These are phyloP conservation scores for Jamesozyma rosinii DNA, from an alignment of 805 yeast genomes.

Conservation along the genomic window DNA sequence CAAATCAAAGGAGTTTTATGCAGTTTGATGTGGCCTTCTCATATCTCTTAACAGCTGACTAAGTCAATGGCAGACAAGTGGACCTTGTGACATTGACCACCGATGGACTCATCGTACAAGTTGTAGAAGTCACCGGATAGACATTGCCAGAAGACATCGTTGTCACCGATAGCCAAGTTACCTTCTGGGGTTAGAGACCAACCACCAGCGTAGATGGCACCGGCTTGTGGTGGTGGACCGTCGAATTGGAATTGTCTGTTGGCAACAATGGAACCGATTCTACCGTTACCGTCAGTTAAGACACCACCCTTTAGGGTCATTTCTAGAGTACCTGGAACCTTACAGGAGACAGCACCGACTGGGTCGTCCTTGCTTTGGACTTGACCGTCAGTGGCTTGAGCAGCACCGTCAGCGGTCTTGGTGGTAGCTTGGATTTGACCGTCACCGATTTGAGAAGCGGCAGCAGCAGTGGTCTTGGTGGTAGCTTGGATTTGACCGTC, in stretches of 20 bases:
- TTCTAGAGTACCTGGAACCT: conserved; percentile 37
- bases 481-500: conserved; percentile 34
- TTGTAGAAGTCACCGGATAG: conserved; percentile 59
- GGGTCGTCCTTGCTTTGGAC: not conserved
- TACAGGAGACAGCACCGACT: conserved; percentile 23
- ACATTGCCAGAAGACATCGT: conserved; percentile 54
- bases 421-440: conserved; percentile 35
- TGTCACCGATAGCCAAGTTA: conserved; percentile 48
- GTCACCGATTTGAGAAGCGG: conserved; percentile 36
- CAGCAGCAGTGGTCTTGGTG: conserved; percentile 14
- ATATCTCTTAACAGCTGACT: conserved; percentile 1
- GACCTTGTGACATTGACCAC: not conserved
- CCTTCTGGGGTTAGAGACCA: conserved; percentile 46
- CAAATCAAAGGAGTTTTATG: conserved; percentile 5
- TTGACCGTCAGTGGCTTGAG: not conserved
- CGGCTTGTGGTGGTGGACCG: conserved; percentile 68
- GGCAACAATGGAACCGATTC: conserved; percentile 61
- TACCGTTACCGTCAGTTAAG: conserved; percentile 45
- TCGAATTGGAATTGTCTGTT: conserved; percentile 68
- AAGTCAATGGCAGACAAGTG: conserved; percentile 1
- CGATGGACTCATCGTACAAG: conserved; percentile 49
- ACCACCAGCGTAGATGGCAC: conserved; percentile 50
- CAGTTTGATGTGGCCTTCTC: too few relatives aligned
- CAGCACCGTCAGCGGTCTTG: conserved; percentile 26
- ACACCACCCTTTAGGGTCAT: conserved; percentile 40